Conservation (phyloP, 768 basidiomycete genomes). For the Cystofilobasidium ferigula region DNA sequence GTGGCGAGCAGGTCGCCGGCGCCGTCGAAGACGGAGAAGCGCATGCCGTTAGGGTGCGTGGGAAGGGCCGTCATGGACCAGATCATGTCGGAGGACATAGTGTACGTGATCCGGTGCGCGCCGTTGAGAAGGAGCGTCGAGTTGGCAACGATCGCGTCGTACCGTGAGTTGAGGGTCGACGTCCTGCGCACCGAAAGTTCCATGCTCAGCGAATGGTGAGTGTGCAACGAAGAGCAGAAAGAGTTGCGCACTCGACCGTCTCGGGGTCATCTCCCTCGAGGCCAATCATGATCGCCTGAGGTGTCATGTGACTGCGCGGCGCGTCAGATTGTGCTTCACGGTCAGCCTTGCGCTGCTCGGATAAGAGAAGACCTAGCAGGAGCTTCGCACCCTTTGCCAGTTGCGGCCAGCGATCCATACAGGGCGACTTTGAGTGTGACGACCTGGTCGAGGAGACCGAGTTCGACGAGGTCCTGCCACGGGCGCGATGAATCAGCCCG, state of each 20-base stretch:
- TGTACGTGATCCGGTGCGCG: slow-evolving; percentile 56
- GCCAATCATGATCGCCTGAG: slow-evolving; percentile 37
- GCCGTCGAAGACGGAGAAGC: slow-evolving; percentile 47
- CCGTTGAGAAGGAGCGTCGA: slow-evolving; percentile 63
- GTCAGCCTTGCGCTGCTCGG: no score
- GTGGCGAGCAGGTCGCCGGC: slow-evolving; percentile 73
- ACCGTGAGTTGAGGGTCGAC: slow-evolving; percentile 25
- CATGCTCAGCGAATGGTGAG: background rate
- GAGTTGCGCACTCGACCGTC: slow-evolving; percentile 53
- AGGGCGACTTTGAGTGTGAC: slow-evolving; percentile 71
- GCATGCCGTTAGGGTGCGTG: slow-evolving; percentile 62
- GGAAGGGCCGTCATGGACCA: slow-evolving; percentile 33
- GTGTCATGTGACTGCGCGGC: slow-evolving; percentile 37
- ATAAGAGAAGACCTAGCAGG: no score
- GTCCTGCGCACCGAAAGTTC: no score
- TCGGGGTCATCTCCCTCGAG: slow-evolving; percentile 58
- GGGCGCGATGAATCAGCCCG: slow-evolving; percentile 25
- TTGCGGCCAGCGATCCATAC: slow-evolving; percentile 89
- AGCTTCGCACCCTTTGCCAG: slow-evolving; percentile 36
- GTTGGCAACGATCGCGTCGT: slow-evolving; percentile 49
- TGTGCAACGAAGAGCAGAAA: background rate
- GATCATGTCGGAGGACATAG: slow-evolving; percentile 76
- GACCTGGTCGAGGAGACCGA: slow-evolving; percentile 57
- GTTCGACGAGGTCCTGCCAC: slow-evolving; percentile 47
- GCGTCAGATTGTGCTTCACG: no score